These are phyloP conservation scores for Lentinula lateritia DNA, from an alignment of 768 basidiomycete genomes.

Conservation along the genomic window DNA sequence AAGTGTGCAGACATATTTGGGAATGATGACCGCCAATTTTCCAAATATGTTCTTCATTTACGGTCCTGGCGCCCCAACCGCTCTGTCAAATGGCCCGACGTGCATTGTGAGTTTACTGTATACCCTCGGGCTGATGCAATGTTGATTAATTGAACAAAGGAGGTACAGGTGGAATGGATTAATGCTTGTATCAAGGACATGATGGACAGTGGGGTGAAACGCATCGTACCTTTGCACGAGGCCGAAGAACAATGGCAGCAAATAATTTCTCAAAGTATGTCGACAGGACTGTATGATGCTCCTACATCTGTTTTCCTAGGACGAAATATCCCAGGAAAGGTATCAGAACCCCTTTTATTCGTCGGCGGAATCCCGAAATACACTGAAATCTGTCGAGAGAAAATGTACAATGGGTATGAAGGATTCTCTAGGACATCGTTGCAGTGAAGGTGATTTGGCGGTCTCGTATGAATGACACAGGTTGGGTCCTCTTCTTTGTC, in stretches of 20 bases:
- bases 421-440: neutral
- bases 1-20: conserved; percentile 18
- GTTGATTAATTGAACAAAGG: neutral
- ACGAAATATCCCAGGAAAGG: neutral
- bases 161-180: conserved; percentile 3
- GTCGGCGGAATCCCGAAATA: neutral
- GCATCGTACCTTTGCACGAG: neutral
- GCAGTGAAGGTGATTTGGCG: neutral
- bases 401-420: neutral
- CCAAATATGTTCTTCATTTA: conserved; percentile 16
- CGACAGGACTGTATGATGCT: neutral
- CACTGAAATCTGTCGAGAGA: neutral
- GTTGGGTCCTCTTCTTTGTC: too few relatives aligned
- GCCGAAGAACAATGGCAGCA: conserved; percentile 1
- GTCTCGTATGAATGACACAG: too few relatives aligned
- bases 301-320: neutral
- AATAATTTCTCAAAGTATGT: neutral
- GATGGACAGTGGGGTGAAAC: neutral
- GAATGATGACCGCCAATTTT: conserved; percentile 15
- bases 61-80: neutral
- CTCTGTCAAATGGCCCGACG: conserved; percentile 19
- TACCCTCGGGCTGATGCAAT: neutral
- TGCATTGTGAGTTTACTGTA: conserved; percentile 13
- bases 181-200: neutral
- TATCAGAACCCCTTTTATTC: neutral